phyloP scores from a whole-genome alignment of 306 rosid genomes.

The Corylus heterophylla region DNA sequence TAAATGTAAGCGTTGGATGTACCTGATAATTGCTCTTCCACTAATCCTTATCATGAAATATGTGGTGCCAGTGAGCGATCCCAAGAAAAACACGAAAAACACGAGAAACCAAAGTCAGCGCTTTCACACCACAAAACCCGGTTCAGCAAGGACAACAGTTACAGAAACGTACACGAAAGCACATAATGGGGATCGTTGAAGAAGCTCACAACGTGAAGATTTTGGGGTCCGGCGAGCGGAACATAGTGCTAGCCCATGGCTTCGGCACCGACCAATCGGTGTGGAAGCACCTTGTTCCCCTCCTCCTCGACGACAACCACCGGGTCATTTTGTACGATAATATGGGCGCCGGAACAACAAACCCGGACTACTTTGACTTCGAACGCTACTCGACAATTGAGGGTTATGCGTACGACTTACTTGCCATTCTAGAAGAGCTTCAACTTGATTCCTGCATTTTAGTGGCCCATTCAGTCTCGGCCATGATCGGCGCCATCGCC shows the following conservation, averaged over 20 bases:
- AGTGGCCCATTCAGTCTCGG: conserved; percentile 86
- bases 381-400: conserved; percentile 63
- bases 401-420: conserved; percentile 69
- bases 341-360: conserved; percentile 85
- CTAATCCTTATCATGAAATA: neutral
- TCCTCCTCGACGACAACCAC: conserved; percentile 49
- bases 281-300: conserved; percentile 78
- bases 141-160: neutral
- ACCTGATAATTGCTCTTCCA: neutral
- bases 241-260: conserved; percentile 67
- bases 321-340: conserved; percentile 64
- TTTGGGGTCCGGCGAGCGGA: conserved; percentile 48
- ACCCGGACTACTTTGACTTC: conserved; percentile 84
- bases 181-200: conserved; percentile 62
- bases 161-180: too few species aligned
- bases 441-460: conserved; percentile 55
- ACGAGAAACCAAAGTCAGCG: neutral
- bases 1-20: neutral
- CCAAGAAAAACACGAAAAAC: neutral
- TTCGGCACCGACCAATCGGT: conserved; percentile 86
- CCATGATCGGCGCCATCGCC: conserved; percentile 67
- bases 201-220: conserved; percentile 82
- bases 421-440: conserved; percentile 64
- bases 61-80: neutral
- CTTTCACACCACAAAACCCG: neutral